Percentiles rank a stretch among this genome's conserved stretches.
Evolutionary conservation across 2,329 filamentous ascomycete species (phyloP).

Genomic region (Aspergillus candidus): DNA sequence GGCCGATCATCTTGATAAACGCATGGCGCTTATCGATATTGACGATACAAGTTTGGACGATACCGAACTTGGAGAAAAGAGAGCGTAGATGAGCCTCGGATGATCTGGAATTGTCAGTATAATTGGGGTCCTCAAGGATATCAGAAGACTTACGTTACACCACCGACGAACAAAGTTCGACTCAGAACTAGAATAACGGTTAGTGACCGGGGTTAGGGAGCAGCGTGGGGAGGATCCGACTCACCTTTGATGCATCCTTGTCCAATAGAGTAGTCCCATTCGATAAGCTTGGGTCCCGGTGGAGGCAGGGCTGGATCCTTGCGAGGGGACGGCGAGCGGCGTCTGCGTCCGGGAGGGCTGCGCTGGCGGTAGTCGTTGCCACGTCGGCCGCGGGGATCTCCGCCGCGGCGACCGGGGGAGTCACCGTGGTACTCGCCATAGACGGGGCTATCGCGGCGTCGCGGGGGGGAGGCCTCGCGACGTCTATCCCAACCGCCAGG

Average conservation of each 20-base stretch:
- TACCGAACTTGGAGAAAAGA: conserved; percentile 75
- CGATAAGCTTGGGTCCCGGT: conserved; percentile 65
- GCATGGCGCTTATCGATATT: conserved; percentile 97
- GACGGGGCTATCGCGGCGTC: conserved; percentile 61
- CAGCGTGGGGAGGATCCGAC: not conserved
- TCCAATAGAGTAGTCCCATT: conserved; percentile 69
- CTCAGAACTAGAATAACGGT: conserved; percentile 60
- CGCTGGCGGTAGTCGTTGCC: conserved; percentile 74
- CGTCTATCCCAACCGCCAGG: conserved; percentile 69
- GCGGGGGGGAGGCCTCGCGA: conserved; percentile 56
- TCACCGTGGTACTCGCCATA: conserved; percentile 69
- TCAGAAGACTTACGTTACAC: conserved; percentile 66
- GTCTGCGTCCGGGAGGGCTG: conserved; percentile 66
- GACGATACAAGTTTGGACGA: conserved; percentile 95
- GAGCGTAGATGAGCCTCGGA: conserved; percentile 74
- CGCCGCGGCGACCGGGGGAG: conserved; percentile 56
- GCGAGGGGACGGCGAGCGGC: conserved; percentile 55
- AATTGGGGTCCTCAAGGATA: not conserved
- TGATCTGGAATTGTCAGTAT: conserved; percentile 46
- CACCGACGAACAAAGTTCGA: conserved; percentile 91
- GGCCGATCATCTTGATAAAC: conserved; percentile 96
- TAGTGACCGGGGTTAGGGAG: conserved; percentile 2
- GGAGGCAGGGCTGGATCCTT: conserved; percentile 39
- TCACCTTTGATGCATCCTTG: conserved; percentile 69
- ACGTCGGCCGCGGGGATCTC: conserved; percentile 50